These are phyloP conservation scores for Mimosa pudica DNA, from an alignment of 306 rosid species.

Conservation along the genomic window DNA sequence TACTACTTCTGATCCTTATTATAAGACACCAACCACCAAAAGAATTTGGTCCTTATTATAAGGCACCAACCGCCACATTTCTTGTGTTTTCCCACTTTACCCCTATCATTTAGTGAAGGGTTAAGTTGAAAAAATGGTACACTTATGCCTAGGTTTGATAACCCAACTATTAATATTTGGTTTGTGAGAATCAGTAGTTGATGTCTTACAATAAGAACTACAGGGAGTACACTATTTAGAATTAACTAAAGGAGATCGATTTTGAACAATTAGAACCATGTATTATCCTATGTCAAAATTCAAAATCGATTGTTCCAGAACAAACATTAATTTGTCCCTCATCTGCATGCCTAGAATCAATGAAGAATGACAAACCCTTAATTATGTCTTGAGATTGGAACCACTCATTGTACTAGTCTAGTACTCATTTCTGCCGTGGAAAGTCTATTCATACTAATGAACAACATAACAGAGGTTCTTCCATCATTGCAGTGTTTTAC, in stretches of 20 bases:
- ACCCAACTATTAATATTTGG: no score
- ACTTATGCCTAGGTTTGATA: no score
- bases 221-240: not conserved
- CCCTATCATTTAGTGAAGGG: no score
- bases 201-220: no score
- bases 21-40: no score
- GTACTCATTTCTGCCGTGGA: not conserved
- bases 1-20: no score
- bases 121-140: no score
- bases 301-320: not conserved
- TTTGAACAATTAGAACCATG: not conserved
- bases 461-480: not conserved
- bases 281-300: not conserved
- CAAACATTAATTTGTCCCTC: not conserved
- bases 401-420: not conserved
- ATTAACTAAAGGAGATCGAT: not conserved
- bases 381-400: slow-evolving; percentile 3
- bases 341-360: not conserved
- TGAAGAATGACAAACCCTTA: not conserved
- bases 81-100: no score
- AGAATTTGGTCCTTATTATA: no score
- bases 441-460: not conserved
- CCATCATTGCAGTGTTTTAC: not conserved
- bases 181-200: no score
- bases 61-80: no score